phyloP scores from a whole-genome alignment of 768 basidiomycete genomes.

The Butyriboletus loyo region DNA sequence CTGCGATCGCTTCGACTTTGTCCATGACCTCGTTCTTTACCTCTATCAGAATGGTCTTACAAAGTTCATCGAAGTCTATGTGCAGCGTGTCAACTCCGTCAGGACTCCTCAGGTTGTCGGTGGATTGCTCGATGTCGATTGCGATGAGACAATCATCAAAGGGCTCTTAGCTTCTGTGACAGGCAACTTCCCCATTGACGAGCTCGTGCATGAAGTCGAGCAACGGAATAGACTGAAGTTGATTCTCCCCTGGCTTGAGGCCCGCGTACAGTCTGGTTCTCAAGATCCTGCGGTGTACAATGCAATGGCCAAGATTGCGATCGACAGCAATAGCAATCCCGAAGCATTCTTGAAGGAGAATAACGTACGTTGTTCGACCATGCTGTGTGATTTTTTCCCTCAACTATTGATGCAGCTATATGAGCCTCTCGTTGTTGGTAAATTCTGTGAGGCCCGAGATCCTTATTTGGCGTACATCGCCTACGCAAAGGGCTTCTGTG shows the following conservation, averaged over 20 bases:
- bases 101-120: slow-evolving; percentile 97
- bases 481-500: slow-evolving; percentile 98
- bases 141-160: slow-evolving; percentile 95
- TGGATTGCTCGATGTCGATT: slow-evolving; percentile 95
- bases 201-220: slow-evolving; percentile 96
- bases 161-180: slow-evolving; percentile 89
- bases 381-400: not conserved
- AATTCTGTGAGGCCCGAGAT: slow-evolving; percentile 98
- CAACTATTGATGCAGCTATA: slow-evolving; percentile 60
- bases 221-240: slow-evolving; percentile 93
- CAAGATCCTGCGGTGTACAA: slow-evolving; percentile 95
- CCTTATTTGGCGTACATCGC: slow-evolving; percentile 99
- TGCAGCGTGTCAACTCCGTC: slow-evolving; percentile 95
- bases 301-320: slow-evolving; percentile 96
- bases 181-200: slow-evolving; percentile 96
- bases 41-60: slow-evolving; percentile 96
- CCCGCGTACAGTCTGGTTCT: slow-evolving; percentile 88
- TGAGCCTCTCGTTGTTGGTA: slow-evolving; percentile 95
- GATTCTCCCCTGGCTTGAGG: slow-evolving; percentile 96
- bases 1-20: slow-evolving; percentile 99
- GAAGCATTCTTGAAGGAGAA: slow-evolving; percentile 98
- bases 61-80: slow-evolving; percentile 99
- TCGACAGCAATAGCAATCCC: slow-evolving; percentile 98
- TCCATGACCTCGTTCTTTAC: slow-evolving; percentile 97
- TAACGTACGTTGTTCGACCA: slow-evolving; percentile 57